A percentile compares a stretch with the other conserved stretches of the same genome.
Conservation (phyloP, 148 eudicot species). For the Camellia japonica region DNA sequence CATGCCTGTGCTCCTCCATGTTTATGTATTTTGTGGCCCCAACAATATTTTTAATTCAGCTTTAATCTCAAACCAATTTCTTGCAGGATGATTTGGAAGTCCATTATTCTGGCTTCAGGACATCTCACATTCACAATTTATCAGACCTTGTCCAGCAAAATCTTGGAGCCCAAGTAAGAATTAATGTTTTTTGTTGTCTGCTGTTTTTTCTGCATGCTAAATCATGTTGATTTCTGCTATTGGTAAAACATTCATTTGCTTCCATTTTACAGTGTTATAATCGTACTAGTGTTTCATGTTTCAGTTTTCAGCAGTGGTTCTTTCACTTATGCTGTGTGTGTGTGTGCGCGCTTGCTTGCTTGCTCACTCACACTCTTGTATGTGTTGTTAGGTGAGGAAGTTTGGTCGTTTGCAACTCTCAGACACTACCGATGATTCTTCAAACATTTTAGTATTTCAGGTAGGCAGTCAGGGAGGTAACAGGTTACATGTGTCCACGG, state of each 20-base stretch:
- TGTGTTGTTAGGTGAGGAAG: slow-evolving; percentile 48
- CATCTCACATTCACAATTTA: slow-evolving; percentile 83
- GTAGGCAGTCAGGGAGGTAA: slow-evolving; percentile 32
- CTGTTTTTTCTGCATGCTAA: background rate
- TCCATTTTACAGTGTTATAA: background rate
- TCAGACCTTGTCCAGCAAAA: slow-evolving; percentile 76
- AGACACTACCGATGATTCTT: slow-evolving; percentile 53
- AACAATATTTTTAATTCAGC: slow-evolving; percentile 1
- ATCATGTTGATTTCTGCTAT: background rate
- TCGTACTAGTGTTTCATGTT: background rate
- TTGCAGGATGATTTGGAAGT: slow-evolving; percentile 70
- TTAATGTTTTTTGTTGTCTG: slow-evolving; percentile 2
- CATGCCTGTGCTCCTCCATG: slow-evolving; percentile 2
- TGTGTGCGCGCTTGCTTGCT: background rate
- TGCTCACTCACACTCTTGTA: background rate
- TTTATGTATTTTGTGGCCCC: background rate
- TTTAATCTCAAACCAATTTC: slow-evolving; percentile 9
- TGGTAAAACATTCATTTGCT: background rate
- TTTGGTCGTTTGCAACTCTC: slow-evolving; percentile 63
- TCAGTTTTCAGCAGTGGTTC: slow-evolving; percentile 3
- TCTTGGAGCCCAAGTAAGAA: slow-evolving; percentile 55
- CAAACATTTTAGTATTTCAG: slow-evolving; percentile 86
- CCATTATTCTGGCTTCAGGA: slow-evolving; percentile 84
- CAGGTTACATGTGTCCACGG: background rate
- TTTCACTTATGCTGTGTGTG: background rate